phyloP scores from a whole-genome alignment of 192 early-diverging fungal genomes.

The Chytriomyces hyalinus region DNA sequence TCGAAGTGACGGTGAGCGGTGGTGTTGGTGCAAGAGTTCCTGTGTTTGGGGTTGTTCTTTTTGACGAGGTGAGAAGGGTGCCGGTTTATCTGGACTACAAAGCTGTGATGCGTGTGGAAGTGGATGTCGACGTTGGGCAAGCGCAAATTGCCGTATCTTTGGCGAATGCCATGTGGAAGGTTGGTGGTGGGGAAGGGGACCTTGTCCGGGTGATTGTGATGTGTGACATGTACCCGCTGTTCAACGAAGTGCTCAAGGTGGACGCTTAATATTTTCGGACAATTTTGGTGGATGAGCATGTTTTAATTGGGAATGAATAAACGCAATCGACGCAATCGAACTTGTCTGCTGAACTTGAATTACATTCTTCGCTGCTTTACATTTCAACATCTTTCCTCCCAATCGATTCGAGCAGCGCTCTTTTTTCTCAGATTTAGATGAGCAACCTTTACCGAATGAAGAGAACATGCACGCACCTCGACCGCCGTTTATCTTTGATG shows the following conservation, averaged over 20 bases:
- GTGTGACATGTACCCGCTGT: constrained; percentile 14
- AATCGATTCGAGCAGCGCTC: too few relatives aligned
- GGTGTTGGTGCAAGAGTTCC: neutral
- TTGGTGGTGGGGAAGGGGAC: constrained; percentile 1
- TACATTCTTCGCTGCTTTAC: too few relatives aligned
- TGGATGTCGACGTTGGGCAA: neutral
- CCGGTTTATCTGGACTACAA: constrained; percentile 27
- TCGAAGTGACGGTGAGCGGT: neutral
- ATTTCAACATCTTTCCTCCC: too few relatives aligned
- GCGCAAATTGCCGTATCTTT: neutral
- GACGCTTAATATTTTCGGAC: neutral
- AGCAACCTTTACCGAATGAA: too few relatives aligned
- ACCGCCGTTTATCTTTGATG: too few relatives aligned
- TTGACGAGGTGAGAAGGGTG: constrained; percentile 11
- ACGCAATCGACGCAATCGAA: too few relatives aligned
- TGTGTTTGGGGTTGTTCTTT: constrained; percentile 19
- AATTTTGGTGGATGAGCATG: too few relatives aligned
- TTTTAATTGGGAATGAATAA: too few relatives aligned
- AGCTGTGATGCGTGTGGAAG: neutral
- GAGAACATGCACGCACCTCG: too few relatives aligned
- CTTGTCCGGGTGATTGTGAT: constrained; percentile 15
- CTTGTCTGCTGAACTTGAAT: too few relatives aligned
- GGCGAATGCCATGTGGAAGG: constrained; percentile 3
- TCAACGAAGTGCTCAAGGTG: neutral
- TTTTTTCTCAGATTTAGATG: too few relatives aligned